Base-by-base conservation (phyloP, 768 basidiomycete genomes). In the Leccinum pellstonianum region DNA sequence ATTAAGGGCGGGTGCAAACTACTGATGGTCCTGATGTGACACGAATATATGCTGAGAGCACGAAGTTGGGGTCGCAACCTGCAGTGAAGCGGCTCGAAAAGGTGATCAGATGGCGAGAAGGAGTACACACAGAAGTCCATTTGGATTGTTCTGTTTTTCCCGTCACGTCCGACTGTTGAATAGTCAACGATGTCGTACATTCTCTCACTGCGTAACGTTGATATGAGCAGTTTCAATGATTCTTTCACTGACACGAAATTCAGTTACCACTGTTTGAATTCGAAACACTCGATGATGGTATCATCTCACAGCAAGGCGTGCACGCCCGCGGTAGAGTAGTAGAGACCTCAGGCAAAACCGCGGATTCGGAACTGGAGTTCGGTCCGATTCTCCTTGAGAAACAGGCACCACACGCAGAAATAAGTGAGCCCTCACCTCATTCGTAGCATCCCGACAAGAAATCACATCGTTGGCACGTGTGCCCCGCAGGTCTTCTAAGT, bases 401-500 rank as follows among this genome's bases (percentile, higher is more conserved):
- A 46, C 43, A 46, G 43, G 43, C 19, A 43, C 41, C 9, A 19
- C 43, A 12, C 5, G 11, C 19, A 19, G 43, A 46, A 19, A 46
- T 43, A 43, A 10, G 10, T 43, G 41, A n/a, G 41, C 66, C 37
- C 47, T 43, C 52, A 81, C 81, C 25, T 80, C 76, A n/a, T 57
- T 63, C 3, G 59, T 49, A 0, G 76, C 73, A 29, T 66, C 74
- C 0, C 47, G 10, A 21, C 77, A 64, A 8, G 77, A 79, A 33
- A 83, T 58, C 5, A 65, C 62, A 31, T 76, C 73, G 10, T 33
- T 33, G 11, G 80, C 77, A 0, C 77, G 69, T 4, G 76, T 75
- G 43, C 70, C 77, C 17, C 70, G 66, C 19, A 80, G 12, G 38
- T 82, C 80, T 9, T 80, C 75, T 46, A 35, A 35, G 33, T 35